Evolutionary conservation across 352 stramenopile genomes (phyloP).

Genomic region (Achlya hypogyna): DNA sequence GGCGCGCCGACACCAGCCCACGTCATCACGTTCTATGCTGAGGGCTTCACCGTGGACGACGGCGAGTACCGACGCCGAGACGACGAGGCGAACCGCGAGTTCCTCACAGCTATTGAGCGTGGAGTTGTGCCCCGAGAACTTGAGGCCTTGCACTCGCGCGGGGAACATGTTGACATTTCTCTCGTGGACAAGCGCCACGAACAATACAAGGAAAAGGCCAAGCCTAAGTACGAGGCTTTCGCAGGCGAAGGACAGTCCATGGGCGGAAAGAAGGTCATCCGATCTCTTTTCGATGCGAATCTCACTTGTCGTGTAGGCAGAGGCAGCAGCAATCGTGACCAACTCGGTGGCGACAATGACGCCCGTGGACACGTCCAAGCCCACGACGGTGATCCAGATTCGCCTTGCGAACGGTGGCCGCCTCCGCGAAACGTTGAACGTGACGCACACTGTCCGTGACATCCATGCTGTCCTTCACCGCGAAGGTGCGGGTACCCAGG

Average conservation of each 20-base stretch:
- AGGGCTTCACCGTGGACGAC: conserved; percentile 78
- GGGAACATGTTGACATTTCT: conserved; percentile 66
- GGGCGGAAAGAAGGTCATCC: conserved; percentile 24
- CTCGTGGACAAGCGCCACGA: conserved; percentile 82
- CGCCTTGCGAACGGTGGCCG: conserved; percentile 76
- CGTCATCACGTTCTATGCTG: conserved; percentile 78
- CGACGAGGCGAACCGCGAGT: conserved; percentile 61
- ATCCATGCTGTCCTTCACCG: conserved; percentile 80
- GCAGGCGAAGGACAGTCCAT: conserved; percentile 75
- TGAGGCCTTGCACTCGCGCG: conserved; percentile 49
- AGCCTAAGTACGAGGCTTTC: conserved; percentile 81
- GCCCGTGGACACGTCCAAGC: conserved; percentile 76
- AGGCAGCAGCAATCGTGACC: conserved; percentile 21
- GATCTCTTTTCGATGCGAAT: conserved; percentile 6
- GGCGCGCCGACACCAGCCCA: conserved; percentile 25
- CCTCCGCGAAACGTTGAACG: conserved; percentile 76
- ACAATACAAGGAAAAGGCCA: conserved; percentile 56
- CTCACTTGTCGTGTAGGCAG: conserved; percentile 21
- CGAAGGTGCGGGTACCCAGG: conserved; percentile 52
- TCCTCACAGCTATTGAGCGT: conserved; percentile 72
- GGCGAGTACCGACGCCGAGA: conserved; percentile 60
- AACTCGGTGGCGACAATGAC: conserved; percentile 34
- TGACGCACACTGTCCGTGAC: conserved; percentile 81
- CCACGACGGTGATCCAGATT: conserved; percentile 83
- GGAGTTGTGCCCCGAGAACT: conserved; percentile 67